These are phyloP conservation scores for Botrytis cinerea DNA, from an alignment of 2,329 filamentous ascomycete species.

Conservation along the genomic window DNA sequence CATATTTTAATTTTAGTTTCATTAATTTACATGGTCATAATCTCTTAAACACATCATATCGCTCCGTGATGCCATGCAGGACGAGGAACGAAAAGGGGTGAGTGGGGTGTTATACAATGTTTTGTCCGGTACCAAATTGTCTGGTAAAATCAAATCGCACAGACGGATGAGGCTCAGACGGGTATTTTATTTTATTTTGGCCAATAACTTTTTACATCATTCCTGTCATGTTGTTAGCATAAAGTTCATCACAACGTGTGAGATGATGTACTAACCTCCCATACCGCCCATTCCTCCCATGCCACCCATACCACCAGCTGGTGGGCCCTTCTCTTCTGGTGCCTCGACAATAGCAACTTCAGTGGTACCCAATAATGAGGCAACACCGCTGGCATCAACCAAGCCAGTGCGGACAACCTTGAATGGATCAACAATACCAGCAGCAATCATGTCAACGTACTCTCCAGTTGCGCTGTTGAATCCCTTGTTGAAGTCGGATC, in stretches of 20 bases:
- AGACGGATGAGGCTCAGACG: conserved; percentile 28
- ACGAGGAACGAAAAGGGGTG: conserved; percentile 38
- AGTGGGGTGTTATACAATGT: conserved; percentile 41
- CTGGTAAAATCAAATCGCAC: conserved; percentile 1
- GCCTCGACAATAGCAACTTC: conserved; percentile 98
- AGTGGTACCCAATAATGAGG: conserved; percentile 93
- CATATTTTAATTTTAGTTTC: conserved; percentile 19
- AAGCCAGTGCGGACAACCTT: conserved; percentile 99
- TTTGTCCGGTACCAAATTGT: conserved; percentile 27
- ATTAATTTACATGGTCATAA: conserved; percentile 38
- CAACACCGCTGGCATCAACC: conserved; percentile 91
- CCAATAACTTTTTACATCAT: conserved; percentile 41
- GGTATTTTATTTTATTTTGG: conserved; percentile 39
- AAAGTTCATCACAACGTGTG: background rate
- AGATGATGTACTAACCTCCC: conserved; percentile 34
- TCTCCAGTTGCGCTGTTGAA: conserved; percentile 96
- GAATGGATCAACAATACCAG: conserved; percentile 97
- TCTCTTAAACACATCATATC: conserved; percentile 34
- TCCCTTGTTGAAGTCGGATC: conserved; percentile 93
- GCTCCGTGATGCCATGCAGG: conserved; percentile 36
- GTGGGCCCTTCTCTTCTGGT: conserved; percentile 79
- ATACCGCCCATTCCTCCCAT: conserved; percentile 64
- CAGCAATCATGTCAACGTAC: conserved; percentile 97
- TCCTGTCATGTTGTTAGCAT: conserved; percentile 28
- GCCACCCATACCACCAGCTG: conserved; percentile 67